Evolutionary conservation across 1,284 basidiomycete species (phyloP), one percentile per base, ranked within the genome.

Genomic region (Butyriboletus appendiculatus): DNA sequence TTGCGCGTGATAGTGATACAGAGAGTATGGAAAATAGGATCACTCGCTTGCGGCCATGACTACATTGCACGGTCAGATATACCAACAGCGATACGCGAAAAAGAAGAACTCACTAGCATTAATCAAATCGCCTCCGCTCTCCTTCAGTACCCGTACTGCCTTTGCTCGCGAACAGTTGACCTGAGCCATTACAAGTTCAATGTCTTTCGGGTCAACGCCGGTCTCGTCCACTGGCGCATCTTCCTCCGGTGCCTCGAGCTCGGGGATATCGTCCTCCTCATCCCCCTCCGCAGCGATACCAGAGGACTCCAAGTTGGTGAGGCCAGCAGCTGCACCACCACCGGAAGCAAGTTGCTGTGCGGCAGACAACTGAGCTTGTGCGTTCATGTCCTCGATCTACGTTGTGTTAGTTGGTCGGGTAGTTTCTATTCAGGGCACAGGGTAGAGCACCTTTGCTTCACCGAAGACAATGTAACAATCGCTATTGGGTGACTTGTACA

Each of bases 391-490:
- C 78, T 98, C 95, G 63, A 93, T 85, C 89, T 92, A 39, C 10
- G 24, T 35, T 7, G 44, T n/a, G 35, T 56, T 30, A 53, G 52
- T 52, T n/a, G 15, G 22, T 35, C 14, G 22, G 11, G 2, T 4
- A 8, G 30, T 14, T 43, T 28, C 39, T 35, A 33, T 20, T 47
- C 38, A 50, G 52, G 56, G 56, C 24, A 50, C 22, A 58, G 50
- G 61, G 56, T 42, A 57, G 37, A 50, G 30, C 14, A 89, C 88
- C 84, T 96, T 97, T 63, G 94, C 95, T 81, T 99, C 96, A 64
- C 96, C 96, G 66, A 98, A 99, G 61, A 99, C 94, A 72, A 99
- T 94, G 83, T 99, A 98, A 76, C 91, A 94, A 76, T 99, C 97
- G 68, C 93, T 95, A 76, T 92, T 93, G 48, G 92, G 87, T 49